Evolutionary conservation across 1,284 basidiomycete genomes (phyloP), one percentile per base, ranked within the genome.

Genomic region (Puccinia coronata): DNA sequence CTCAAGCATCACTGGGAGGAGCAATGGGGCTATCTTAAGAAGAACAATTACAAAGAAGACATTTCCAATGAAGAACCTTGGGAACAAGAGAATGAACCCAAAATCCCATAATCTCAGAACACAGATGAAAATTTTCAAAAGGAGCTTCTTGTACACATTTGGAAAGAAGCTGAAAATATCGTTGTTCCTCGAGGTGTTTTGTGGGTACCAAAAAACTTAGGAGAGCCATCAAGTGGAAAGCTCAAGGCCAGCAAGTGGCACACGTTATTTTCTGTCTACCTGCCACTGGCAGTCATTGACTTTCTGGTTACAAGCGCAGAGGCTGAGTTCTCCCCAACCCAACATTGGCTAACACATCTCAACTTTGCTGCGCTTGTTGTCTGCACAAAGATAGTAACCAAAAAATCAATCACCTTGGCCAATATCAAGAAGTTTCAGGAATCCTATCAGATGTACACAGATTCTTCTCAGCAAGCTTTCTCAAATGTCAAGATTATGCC

Each of bases 211-310:
- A 57, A 57, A 57, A 23, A 8, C 8, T n/a, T 57, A 9, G 55
- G 55, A 57, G 6, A 57, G 6, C 9, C 55, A 57, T 9, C 8
- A 23, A 57, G 23, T 57, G 55, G 55, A n/a, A 57, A 57, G 28
- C 8, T 57, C 23, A 57, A 57, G 55, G 55, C 55, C 20, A 57
- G 20, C 23, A 23, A 57, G 23, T 57, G 55, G 55, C 55, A 53
- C 49, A 53, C 49, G n/a, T n/a, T 53, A 53, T 53, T 53, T 53
- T 53, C 49, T n/a, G n/a, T 53, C n/a, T n/a, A 53, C 49, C n/a
- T 53, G 49, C 49, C 49, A n/a, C n/a, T 53, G 49, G 49, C 49
- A 14, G 12, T n/a, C n/a, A n/a, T 53, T n/a, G n/a, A n/a, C n/a
- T n/a, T n/a, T n/a, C n/a, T n/a, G n/a, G n/a, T n/a, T n/a, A n/a